These are phyloP conservation scores for Sugiyamaella smithiae DNA, from an alignment of 805 yeast genomes.

Conservation along the genomic window DNA sequence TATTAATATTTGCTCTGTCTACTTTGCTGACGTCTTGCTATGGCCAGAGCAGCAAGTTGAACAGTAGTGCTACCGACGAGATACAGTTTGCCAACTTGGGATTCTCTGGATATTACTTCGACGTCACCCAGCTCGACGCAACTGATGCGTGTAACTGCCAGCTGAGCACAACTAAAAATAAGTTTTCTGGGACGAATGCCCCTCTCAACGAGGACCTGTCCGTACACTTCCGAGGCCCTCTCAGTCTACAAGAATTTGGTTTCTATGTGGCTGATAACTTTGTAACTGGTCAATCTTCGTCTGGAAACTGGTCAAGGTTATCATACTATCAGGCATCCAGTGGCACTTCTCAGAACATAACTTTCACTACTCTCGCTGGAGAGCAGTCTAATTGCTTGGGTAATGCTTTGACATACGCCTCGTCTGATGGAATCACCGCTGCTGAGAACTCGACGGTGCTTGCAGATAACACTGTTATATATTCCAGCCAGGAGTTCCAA, in stretches of 20 bases:
- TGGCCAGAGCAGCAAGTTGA: neutral
- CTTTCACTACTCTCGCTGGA: slow-evolving; percentile 40
- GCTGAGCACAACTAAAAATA: neutral
- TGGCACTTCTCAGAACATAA: slow-evolving; percentile 66
- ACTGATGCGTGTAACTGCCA: neutral
- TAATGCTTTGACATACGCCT: slow-evolving; percentile 84
- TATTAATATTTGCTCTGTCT: too few relatives aligned
- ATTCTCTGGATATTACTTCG: slow-evolving; percentile 10
- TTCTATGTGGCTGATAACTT: slow-evolving; percentile 39
- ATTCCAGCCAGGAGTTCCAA: slow-evolving; percentile 73
- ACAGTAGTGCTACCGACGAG: slow-evolving; percentile 2
- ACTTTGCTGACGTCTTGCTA: too few relatives aligned
- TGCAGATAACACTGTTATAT: slow-evolving; percentile 57
- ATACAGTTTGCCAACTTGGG: slow-evolving; percentile 14
- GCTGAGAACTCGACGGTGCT: slow-evolving; percentile 70
- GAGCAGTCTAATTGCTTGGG: slow-evolving; percentile 51
- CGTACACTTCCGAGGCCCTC: slow-evolving; percentile 88
- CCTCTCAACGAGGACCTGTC: slow-evolving; percentile 86
- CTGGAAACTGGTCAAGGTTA: slow-evolving; percentile 59
- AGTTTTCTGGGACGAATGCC: slow-evolving; percentile 68
- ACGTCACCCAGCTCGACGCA: neutral
- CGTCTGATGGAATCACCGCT: slow-evolving; percentile 70
- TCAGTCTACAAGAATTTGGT: slow-evolving; percentile 77
- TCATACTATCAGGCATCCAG: slow-evolving; percentile 66
- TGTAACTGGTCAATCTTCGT: neutral